Conservation (phyloP, 306 rosid genomes). For the Gastrolobium villosum region DNA sequence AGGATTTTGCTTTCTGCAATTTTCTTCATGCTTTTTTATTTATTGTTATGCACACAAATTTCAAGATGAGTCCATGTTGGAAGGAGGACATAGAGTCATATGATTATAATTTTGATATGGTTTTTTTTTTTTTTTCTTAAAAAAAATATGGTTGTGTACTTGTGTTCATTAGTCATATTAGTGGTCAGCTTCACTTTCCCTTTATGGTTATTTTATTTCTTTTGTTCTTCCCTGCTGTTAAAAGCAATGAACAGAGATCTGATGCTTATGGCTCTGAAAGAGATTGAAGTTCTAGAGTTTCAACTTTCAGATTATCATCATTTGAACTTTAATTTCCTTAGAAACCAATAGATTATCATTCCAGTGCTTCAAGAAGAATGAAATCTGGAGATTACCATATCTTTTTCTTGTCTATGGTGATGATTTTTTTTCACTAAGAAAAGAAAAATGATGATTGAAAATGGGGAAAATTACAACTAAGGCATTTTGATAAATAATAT, state of each 20-base stretch:
- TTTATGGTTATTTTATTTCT: not conserved
- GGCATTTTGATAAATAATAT: not conserved
- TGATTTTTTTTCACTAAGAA: not conserved
- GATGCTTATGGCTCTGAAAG: conserved; percentile 9
- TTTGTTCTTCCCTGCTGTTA: conserved; percentile 17
- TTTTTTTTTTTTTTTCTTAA: not conserved
- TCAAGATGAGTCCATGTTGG: conserved; percentile 17
- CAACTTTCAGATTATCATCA: conserved; percentile 19
- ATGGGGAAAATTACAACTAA: conserved; percentile 16
- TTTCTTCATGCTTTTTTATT: conserved; percentile 21
- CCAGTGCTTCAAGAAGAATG: conserved; percentile 4
- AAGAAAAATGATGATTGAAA: conserved; percentile 4
- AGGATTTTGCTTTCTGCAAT: conserved; percentile 15
- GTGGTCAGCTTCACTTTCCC: conserved; percentile 16
- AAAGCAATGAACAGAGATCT: conserved; percentile 15
- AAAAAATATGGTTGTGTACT: not conserved
- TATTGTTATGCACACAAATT: not conserved
- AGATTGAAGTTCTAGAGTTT: conserved; percentile 25
- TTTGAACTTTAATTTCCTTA: conserved; percentile 3
- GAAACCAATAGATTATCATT: conserved; percentile 12
- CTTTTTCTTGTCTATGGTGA: too few species aligned
- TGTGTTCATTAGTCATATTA: conserved; percentile 32
- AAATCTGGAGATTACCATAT: not conserved
- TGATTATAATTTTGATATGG: conserved; percentile 16
- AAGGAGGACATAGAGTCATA: conserved; percentile 5